Evolutionary conservation across 768 basidiomycete genomes (phyloP).

Genomic region (Tulasnella sp.): DNA sequence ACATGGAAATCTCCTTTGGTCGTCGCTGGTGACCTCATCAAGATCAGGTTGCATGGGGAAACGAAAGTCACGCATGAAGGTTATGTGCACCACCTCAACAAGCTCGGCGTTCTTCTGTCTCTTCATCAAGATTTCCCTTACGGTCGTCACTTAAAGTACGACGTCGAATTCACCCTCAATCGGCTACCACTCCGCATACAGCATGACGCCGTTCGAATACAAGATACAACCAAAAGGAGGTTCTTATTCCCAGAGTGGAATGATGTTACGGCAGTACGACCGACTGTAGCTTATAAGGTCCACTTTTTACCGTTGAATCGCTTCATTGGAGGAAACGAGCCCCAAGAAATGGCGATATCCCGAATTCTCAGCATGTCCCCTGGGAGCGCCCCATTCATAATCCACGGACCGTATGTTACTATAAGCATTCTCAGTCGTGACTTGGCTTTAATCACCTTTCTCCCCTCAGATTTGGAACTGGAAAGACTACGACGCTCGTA

Average conservation of each 20-base stretch:
- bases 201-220: conserved; percentile 14
- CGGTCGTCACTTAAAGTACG: not conserved
- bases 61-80: not conserved
- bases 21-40: conserved; percentile 17
- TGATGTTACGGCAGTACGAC: not conserved
- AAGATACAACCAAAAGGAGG: not conserved
- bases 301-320: not conserved
- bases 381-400: conserved; percentile 24
- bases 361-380: conserved; percentile 10
- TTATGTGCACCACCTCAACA: not conserved
- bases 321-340: not conserved
- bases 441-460: not conserved
- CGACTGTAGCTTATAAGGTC: not conserved
- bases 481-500: conserved; percentile 33
- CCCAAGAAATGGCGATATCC: conserved; percentile 19
- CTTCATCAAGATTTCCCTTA: not conserved
- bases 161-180: not conserved
- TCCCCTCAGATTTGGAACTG: conserved; percentile 27
- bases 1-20: conserved; percentile 24
- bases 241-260: not conserved
- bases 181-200: not conserved
- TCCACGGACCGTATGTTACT: conserved; percentile 31
- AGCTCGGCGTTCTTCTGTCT: not conserved
- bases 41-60: not conserved
- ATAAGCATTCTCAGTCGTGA: not conserved